Evolutionary conservation across 345 rosid species (phyloP), one percentile per base, ranked within the genome.

Genomic region (Linum tenue): DNA sequence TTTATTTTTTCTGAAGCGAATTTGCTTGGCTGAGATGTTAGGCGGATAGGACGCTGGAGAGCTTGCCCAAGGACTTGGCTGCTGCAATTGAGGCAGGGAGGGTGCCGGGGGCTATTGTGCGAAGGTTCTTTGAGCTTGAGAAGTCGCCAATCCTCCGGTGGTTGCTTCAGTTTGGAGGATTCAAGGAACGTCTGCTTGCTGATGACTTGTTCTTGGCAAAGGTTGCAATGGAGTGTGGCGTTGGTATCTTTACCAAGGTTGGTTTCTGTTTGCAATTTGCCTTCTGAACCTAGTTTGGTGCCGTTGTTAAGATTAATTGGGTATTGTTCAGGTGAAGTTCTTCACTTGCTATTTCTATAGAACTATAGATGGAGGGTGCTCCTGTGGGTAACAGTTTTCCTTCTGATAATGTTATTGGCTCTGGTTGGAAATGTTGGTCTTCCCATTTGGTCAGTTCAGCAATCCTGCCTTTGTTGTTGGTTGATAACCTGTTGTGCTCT

Each of bases 131-230:
- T 53, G 85, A 84, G 69, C 77, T 94, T 11, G 97, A 92, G 77
- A 84, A 66, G 60, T 85, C 89, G 4, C 79, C 81, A 55, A 59
- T 90, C n/a, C 64, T 86, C 66, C 68, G 81, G 64, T 86, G 99
- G 99, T 72, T 90, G 73, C 80, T 94, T 81, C 89, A 81, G 73
- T 85, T 85, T 39, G 90, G 83, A 60, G 97, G 99, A 41, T 94
- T 94, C 68, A 94, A 84, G 63, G 99, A 94, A 77, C 80, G 99
- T 70, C 68, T 90, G 0, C 73, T 94, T 74, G 96, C 96, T 50
- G 92, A 94, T 75, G 99, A 94, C 85, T 85, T 94, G 39, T 94
- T 88, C 80, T 62, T 92, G 35, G 97, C 99, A 16, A 88, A 92
- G 74, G 76, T 90, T 64, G 81, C 61, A n/a, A 82, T 92, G 73